Evolutionary conservation across 108 stramenopile species (phyloP).

Genomic region (Cylindrotheca closterium): DNA sequence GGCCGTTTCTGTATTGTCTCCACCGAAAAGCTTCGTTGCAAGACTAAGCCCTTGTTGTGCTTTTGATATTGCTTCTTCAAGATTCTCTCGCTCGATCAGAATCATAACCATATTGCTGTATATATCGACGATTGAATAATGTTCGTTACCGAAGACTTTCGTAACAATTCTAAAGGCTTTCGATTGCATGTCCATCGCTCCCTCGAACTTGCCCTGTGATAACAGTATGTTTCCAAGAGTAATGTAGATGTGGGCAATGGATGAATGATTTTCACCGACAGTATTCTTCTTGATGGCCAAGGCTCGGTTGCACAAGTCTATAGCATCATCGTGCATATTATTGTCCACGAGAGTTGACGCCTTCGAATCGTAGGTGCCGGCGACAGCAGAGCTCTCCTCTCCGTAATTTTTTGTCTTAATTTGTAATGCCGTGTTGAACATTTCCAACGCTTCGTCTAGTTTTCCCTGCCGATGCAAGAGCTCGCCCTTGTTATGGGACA

Average conservation of each 20-base stretch:
- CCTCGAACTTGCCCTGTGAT: slow-evolving; percentile 27
- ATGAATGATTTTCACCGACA: slow-evolving; percentile 17
- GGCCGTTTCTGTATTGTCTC: background rate
- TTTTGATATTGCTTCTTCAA: background rate
- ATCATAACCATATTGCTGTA: background rate
- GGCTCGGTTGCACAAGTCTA: slow-evolving; percentile 36
- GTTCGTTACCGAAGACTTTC: slow-evolving; percentile 14
- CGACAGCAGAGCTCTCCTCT: background rate
- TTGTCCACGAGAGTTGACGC: background rate
- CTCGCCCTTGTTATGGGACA: background rate
- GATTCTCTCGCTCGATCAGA: background rate
- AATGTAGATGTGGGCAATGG: slow-evolving; percentile 55
- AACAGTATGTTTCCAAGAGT: slow-evolving; percentile 18
- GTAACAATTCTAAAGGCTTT: slow-evolving; percentile 14
- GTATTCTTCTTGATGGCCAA: slow-evolving; percentile 27
- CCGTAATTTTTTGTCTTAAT: background rate
- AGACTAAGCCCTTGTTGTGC: background rate
- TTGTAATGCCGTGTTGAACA: background rate
- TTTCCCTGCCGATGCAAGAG: background rate
- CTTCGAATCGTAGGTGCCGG: background rate
- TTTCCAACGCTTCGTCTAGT: background rate
- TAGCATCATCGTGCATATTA: slow-evolving; percentile 13
- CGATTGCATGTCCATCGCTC: slow-evolving; percentile 18
- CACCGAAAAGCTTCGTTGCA: background rate
- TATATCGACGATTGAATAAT: slow-evolving; percentile 16